Percentiles rank a stretch among this genome's conserved stretches.
Evolutionary conservation across 768 basidiomycete species (phyloP).

Genomic region (Podaxis sp.): DNA sequence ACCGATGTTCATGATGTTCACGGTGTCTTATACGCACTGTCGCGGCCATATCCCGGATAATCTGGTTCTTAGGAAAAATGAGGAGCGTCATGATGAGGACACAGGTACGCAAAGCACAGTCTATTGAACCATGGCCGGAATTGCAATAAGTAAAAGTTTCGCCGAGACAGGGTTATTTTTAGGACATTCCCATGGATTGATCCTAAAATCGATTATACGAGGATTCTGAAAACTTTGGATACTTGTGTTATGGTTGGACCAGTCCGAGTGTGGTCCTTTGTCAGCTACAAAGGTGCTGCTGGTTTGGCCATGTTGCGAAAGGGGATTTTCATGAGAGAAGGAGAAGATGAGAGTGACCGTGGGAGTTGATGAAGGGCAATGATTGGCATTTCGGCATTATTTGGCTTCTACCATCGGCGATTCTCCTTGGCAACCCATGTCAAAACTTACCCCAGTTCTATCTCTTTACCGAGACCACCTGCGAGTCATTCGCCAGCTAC

Average conservation of each 20-base stretch:
- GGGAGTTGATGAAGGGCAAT: background rate
- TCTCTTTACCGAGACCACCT: conserved; percentile 38
- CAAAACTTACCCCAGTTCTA: conserved; percentile 14
- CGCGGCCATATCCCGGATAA: conserved; percentile 2
- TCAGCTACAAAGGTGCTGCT: too few relatives aligned
- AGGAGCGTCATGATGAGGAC: background rate
- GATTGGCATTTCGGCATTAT: background rate
- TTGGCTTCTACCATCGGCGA: background rate
- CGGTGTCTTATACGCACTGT: background rate
- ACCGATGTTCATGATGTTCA: too few relatives aligned
- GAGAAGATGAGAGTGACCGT: background rate
- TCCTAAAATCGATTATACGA: background rate
- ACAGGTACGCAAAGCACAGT: background rate
- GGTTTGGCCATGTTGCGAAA: too few relatives aligned
- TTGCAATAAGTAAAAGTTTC: background rate
- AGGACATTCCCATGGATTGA: background rate
- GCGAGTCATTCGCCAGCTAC: conserved; percentile 36
- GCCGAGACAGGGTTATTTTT: background rate
- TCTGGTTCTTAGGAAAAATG: background rate
- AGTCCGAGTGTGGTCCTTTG: too few relatives aligned
- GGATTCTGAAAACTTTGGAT: background rate
- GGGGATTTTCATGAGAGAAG: too few relatives aligned
- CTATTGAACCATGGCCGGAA: background rate
- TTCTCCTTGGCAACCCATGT: conserved; percentile 2
- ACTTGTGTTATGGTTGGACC: background rate